A percentile compares a stretch with the other conserved stretches of the same genome.
phyloP scores from a whole-genome alignment of 2,329 filamentous ascomycete species.

The Aspergillus piperis region DNA sequence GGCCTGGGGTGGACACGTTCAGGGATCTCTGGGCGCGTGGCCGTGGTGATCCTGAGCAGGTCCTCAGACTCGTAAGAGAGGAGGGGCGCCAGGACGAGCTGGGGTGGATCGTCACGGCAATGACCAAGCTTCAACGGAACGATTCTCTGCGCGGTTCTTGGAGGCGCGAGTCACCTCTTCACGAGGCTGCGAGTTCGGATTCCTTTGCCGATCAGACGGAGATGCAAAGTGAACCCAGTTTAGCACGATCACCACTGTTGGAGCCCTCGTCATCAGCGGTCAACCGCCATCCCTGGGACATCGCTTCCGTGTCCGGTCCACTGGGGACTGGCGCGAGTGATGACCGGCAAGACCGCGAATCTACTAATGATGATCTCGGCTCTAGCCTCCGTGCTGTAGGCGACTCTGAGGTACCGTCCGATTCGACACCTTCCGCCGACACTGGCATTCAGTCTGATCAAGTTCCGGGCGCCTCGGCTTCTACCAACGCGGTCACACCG shows the following conservation, averaged over 20 bases:
- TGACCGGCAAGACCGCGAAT: not conserved
- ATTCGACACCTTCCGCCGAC: not conserved
- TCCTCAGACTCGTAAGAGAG: constrained; percentile 62
- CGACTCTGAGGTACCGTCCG: not conserved
- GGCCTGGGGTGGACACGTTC: constrained; percentile 50
- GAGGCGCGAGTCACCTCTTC: constrained; percentile 9
- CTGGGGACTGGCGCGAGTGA: not conserved
- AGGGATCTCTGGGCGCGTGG: constrained; percentile 61
- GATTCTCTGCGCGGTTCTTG: constrained; percentile 3
- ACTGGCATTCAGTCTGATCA: not conserved
- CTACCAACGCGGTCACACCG: not conserved
- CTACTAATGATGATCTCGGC: not conserved
- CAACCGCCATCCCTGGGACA: constrained; percentile 7
- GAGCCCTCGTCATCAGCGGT: not conserved
- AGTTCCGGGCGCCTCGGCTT: not conserved
- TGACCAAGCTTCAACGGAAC: constrained; percentile 38
- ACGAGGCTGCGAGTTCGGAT: constrained; percentile 3
- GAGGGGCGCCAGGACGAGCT: constrained; percentile 62
- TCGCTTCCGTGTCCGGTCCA: not conserved
- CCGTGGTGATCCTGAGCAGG: constrained; percentile 59
- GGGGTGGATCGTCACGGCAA: constrained; percentile 60
- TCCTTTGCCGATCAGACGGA: not conserved
- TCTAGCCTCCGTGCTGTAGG: not conserved
- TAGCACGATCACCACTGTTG: not conserved
- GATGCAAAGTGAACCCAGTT: not conserved